Base-by-base conservation (phyloP, 169 alveolate genomes). In the Babesia divergens region DNA sequence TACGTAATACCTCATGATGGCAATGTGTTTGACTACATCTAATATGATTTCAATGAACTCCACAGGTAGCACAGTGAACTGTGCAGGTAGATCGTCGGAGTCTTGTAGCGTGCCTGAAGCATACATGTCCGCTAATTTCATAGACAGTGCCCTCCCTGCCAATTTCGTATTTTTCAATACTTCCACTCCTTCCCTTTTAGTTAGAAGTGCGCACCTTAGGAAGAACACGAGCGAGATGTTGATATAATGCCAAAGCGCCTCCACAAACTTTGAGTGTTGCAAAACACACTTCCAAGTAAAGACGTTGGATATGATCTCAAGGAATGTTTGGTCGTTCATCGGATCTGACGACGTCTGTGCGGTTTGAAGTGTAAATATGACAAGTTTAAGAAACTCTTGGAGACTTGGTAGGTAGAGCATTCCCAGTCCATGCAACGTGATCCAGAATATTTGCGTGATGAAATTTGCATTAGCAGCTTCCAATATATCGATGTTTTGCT, bases 391-490 rank as follows among this genome's bases (percentile, higher is more conserved):
- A 46, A 90, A 86, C 53, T 82, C 83, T 68, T 87, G 90, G 32
- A 86, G 62, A 5, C 86, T 62, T 6, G 91, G 95, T 56, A 89
- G 76, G 72, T 91, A 83, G 65, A 91, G 69, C 66, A 89, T 85
- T n/a, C 86, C 88, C 6, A 91, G 28, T 7, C 93, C 83, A 52
- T 90, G 88, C 54, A 89, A 60, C 2, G 94, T 79, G 46, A 86
- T 68, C 96, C 95, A 92, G 72, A 91, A 92, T 8, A 92, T 87
- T 52, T 90, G 93, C 1, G 95, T 83, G 28, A 91, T 82, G 71
- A 91, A 91, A 54, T 91, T 91, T 7, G 92, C 82, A 14, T 83
- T 81, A 20, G 82, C 90, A 44, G 68, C 40, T 46, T 71, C 80
- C 47, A 53, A 28, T 56, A 72, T 51, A 22, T 42, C 62, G 31